Evolutionary conservation across 2,329 filamentous ascomycete species (phyloP).

Genomic region (Paecilomyces sp.): DNA sequence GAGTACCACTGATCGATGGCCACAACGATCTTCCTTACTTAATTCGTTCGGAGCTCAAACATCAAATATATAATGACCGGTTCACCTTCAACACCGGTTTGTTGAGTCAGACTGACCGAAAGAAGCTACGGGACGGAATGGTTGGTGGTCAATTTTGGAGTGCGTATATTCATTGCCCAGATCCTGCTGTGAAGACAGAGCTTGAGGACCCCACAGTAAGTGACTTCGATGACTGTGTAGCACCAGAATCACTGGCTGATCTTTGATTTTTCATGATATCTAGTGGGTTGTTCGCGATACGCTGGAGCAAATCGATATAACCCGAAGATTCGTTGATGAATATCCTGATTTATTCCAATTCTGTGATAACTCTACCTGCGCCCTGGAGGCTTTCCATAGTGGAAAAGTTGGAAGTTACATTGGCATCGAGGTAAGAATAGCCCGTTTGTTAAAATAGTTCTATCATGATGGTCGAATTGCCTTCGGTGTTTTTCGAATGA

Average conservation of each 20-base stretch:
- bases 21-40: constrained; percentile 22
- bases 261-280: too few species aligned
- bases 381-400: constrained; percentile 9
- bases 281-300: constrained; percentile 13
- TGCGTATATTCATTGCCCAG: constrained; percentile 17
- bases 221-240: too few species aligned
- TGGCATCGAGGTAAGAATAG: constrained; percentile 12
- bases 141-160: constrained; percentile 24
- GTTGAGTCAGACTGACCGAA: constrained; percentile 17
- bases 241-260: too few species aligned
- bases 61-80: constrained; percentile 15
- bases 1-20: constrained; percentile 19
- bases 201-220: constrained; percentile 10
- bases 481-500: too few species aligned
- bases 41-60: constrained; percentile 13
- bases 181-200: constrained; percentile 2
- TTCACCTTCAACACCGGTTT: constrained; percentile 10
- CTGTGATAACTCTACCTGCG: constrained; percentile 11
- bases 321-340: constrained; percentile 10
- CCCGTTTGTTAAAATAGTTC: too few species aligned
- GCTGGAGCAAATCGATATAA: constrained; percentile 16
- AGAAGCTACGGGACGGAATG: constrained; percentile 15
- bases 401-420: constrained; percentile 16
- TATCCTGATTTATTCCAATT: constrained; percentile 12
- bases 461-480: too few species aligned